Base-by-base conservation (phyloP, 2,329 filamentous ascomycete species). In the Talaromyces amestolkiae region DNA sequence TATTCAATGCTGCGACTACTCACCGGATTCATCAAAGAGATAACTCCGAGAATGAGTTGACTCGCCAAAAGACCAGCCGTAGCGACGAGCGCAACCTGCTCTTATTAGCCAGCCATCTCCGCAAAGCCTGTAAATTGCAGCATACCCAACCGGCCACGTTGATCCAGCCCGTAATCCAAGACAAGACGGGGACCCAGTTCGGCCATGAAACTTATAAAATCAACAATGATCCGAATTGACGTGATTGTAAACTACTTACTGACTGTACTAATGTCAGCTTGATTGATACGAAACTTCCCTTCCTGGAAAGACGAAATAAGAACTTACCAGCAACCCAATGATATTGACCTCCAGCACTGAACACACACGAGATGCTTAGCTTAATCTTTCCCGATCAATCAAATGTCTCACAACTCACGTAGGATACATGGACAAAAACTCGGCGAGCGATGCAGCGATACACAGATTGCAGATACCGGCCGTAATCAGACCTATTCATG, bases 121-220 rank as follows among this genome's bases (percentile, higher is more conserved):
- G 27, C 5, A 19, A 9, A 33, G 13, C 5, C 49, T 53, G 17
- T 8, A 24, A 11, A 19, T 70, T 54, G 54, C 61, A 10, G 0
- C 11, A 19, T 37, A 91, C 87, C 87, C 89, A 91, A 17, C 88
- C 89, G n/a, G 87, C 87, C 43, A 87, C 85, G 88, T 90, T 78
- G 27, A 76, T 69, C 89, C 89, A 92, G 33, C 89, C 89, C 0
- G 89, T 91, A 56, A 87, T 84, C 80, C 89, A 92, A 56, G 87
- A 89, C 11, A 91, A 82, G 35, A 86, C 79, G 0, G 87, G 85
- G 19, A 86, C 84, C 81, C 83, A 89, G 64, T 77, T 78, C 66
- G 83, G 81, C 81, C 87, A 88, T 37, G 85, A 83, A 68, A 91
- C 74, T 76, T 61, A 3, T 17, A 10, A 22, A 17, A 19, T 58